phyloP scores from a whole-genome alignment of 2,329 filamentous ascomycete genomes.

The Erysiphe pulchra region DNA sequence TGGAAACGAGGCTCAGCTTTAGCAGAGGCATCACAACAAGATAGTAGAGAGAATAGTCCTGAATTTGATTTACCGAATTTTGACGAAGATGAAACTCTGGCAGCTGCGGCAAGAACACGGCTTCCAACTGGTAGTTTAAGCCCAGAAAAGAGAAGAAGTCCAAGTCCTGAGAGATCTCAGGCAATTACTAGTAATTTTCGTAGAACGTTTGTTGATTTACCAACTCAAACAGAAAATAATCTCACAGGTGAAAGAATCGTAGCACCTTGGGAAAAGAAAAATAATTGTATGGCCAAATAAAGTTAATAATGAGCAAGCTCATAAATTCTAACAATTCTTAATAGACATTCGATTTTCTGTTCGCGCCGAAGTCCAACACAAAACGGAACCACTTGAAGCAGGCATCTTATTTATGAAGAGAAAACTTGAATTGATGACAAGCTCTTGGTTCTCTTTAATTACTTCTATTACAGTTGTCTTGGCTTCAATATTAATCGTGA shows the following conservation, averaged over 20 bases:
- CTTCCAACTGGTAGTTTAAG: slow-evolving; percentile 25
- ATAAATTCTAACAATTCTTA: slow-evolving; percentile 5
- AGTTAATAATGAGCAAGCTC: neutral
- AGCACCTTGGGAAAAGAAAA: slow-evolving; percentile 13
- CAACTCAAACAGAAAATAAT: slow-evolving; percentile 9
- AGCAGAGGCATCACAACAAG: slow-evolving; percentile 21
- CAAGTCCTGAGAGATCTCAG: slow-evolving; percentile 19
- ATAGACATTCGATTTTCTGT: slow-evolving; percentile 72
- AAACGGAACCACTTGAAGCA: slow-evolving; percentile 60
- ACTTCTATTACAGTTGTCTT: slow-evolving; percentile 34
- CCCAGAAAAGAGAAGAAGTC: slow-evolving; percentile 28
- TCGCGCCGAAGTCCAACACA: slow-evolving; percentile 68
- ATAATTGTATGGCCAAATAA: slow-evolving; percentile 21
- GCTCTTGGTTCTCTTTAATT: slow-evolving; percentile 42
- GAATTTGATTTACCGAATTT: slow-evolving; percentile 31
- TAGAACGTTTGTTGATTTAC: slow-evolving; percentile 14
- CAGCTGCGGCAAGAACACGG: slow-evolving; percentile 12
- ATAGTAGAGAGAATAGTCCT: slow-evolving; percentile 31
- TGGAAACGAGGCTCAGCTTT: slow-evolving; percentile 25
- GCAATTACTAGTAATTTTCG: slow-evolving; percentile 14
- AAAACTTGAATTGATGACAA: slow-evolving; percentile 33
- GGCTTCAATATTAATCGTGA: slow-evolving; percentile 36
- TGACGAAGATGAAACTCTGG: slow-evolving; percentile 12
- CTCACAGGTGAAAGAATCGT: slow-evolving; percentile 3
- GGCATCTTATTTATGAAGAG: slow-evolving; percentile 36